Conservation (phyloP, 2,329 filamentous ascomycete genomes). For the Colletotrichum trifolii region DNA sequence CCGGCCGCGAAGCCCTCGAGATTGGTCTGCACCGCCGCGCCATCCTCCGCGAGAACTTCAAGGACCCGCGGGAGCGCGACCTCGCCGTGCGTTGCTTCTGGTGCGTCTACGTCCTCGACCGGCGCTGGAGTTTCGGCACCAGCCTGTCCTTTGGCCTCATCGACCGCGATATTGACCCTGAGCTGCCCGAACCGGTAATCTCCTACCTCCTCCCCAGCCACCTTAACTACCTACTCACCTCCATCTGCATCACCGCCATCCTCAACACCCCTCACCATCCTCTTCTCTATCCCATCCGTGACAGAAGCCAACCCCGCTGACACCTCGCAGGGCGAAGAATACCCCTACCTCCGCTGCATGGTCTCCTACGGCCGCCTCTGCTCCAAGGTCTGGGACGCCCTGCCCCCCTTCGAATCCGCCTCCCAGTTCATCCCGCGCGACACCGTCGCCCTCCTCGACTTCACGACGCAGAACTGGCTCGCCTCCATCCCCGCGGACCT, state of each 20-base stretch:
- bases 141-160: conserved; percentile 60
- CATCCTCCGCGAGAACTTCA: conserved; percentile 53
- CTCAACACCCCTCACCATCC: not conserved
- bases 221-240: too few relatives aligned
- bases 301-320: too few relatives aligned
- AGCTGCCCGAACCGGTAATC: conserved; percentile 55
- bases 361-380: conserved; percentile 58
- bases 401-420: conserved; percentile 49
- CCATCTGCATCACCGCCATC: fast-evolving
- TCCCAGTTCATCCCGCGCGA: conserved; percentile 50
- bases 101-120: conserved; percentile 63
- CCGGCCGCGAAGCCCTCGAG: conserved; percentile 57
- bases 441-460: conserved; percentile 52
- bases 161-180: conserved; percentile 61
- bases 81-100: conserved; percentile 57
- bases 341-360: conserved; percentile 58
- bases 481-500: conserved; percentile 56
- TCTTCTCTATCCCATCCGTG: not conserved
- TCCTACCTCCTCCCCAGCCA: not conserved
- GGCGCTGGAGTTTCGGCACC: conserved; percentile 63
- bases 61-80: conserved; percentile 43
- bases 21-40: conserved; percentile 60
- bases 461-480: conserved; percentile 57
- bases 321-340: conserved; percentile 43
- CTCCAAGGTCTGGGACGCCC: conserved; percentile 58